Base-by-base conservation (phyloP, 257 asterid genomes). In the Rehmannia glutinosa region DNA sequence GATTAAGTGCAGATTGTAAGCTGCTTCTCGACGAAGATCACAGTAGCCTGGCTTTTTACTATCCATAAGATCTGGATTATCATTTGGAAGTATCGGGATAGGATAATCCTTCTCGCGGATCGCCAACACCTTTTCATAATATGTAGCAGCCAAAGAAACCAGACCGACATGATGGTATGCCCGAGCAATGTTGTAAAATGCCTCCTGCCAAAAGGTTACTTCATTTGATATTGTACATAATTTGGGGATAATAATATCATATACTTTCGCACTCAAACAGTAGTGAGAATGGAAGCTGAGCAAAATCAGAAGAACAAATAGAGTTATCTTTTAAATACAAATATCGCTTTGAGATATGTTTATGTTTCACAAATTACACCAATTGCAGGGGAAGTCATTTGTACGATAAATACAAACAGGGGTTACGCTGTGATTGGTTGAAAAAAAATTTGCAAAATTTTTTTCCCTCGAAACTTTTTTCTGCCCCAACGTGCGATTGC, bases 161-260 rank as follows among this genome's bases (percentile, higher is more conserved):
- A 88, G 81, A 67, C 93, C 96, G 2, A 88, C 85, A 12, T 91
- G 97, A 75, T 91, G 97, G 69, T 79, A 91, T 9, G 95, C 96
- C 65, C 96, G 82, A 20, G 84, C 96, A 19, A 91, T 80, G 81
- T 88, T 91, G 54, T 81, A 88, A 43, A 86, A 9, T 0, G 95
- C 79, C 76, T 88, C 96, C 93, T 87, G 81, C 78, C 62, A 54
- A 9, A 4, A 36, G 30, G 50, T 35, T 15, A 45, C 42, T 32
- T 68, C 12, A 63, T 33, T 41, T 64, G 24, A 33, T 58, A 57
- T 32, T 15, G 43, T 19, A 33, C 63, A 56, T 12, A 16, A 55
- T 8, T 33, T 17, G 16, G 17, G 49, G 5, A 6, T 19, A 33
- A 33, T 16, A 32, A 16, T 45, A 56, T 56, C 28, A 30, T 57